A percentile compares a stretch with the other conserved stretches of the same genome.
Conservation (phyloP, 208 protist genomes). For the Leishmania amazonensis region DNA sequence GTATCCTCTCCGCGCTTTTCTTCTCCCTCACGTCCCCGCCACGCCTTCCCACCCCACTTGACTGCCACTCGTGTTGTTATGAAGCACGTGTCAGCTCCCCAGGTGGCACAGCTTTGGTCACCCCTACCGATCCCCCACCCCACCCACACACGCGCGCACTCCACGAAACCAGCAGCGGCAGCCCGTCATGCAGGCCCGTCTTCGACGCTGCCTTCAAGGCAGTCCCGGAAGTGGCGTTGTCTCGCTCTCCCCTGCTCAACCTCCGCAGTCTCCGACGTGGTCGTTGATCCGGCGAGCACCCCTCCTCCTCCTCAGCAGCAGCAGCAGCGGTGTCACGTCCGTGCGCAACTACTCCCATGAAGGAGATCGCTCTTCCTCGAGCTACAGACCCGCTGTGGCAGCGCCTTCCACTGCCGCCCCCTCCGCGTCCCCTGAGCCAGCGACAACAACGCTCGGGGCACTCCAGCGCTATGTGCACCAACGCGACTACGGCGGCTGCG, state of each 20-base stretch:
- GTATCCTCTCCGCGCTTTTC: neutral
- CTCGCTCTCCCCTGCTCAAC: neutral
- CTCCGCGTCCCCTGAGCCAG: neutral
- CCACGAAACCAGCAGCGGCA: neutral
- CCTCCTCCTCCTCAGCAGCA: neutral
- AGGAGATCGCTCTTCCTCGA: neutral
- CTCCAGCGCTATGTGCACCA: conserved; percentile 32
- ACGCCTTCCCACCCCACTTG: neutral
- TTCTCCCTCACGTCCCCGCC: neutral
- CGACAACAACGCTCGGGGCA: conserved; percentile 11
- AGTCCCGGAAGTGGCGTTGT: neutral
- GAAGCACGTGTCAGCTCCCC: neutral
- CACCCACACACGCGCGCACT: neutral
- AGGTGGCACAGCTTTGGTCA: neutral
- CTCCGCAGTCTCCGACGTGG: neutral
- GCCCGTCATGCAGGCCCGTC: neutral
- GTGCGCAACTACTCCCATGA: conserved; percentile 4
- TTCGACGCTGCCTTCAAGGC: neutral
- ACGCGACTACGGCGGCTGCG: conserved; percentile 34
- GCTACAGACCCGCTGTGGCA: neutral
- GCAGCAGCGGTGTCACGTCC: neutral
- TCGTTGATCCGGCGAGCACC: neutral
- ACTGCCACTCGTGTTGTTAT: neutral
- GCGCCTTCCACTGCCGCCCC: neutral
- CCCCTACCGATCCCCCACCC: neutral